Evolutionary conservation across 495 filamentous ascomycete species (phyloP).

Genomic region (Neurospora cerealis): DNA sequence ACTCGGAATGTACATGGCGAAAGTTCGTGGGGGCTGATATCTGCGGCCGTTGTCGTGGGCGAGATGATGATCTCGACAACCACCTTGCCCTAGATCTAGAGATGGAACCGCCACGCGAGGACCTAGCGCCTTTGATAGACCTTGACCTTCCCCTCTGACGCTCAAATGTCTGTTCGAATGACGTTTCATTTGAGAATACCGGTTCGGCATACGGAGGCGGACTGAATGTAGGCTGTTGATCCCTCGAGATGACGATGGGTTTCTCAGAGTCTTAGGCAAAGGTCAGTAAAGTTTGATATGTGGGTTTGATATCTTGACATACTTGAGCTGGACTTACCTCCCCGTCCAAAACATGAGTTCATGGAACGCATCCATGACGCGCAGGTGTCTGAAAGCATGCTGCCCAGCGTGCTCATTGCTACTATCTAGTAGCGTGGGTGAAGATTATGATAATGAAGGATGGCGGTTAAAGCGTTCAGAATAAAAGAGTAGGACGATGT

Average conservation of each 20-base stretch:
- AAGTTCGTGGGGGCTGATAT: slow-evolving; percentile 42
- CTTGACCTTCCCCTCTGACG: slow-evolving; percentile 25
- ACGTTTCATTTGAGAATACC: slow-evolving; percentile 16
- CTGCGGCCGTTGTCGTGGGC: slow-evolving; percentile 27
- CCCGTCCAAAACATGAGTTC: slow-evolving; percentile 30
- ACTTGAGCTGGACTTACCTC: slow-evolving; percentile 26
- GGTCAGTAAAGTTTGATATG: neutral
- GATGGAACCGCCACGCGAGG: slow-evolving; percentile 22
- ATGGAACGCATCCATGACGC: slow-evolving; percentile 32
- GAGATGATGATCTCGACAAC: slow-evolving; percentile 24
- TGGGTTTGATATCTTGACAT: slow-evolving; percentile 6
- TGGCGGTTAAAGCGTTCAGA: slow-evolving; percentile 11
- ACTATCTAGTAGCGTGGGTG: slow-evolving; percentile 2
- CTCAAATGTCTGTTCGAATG: slow-evolving; percentile 17
- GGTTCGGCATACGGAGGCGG: slow-evolving; percentile 25
- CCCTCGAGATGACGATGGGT: slow-evolving; percentile 23
- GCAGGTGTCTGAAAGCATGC: slow-evolving; percentile 29
- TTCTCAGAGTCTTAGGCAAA: slow-evolving; percentile 9
- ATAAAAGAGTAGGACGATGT: neutral
- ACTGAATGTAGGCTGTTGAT: slow-evolving; percentile 31
- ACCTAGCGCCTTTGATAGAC: slow-evolving; percentile 22
- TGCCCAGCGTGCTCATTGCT: slow-evolving; percentile 29
- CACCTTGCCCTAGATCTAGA: slow-evolving; percentile 24
- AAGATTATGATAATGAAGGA: slow-evolving; percentile 11
- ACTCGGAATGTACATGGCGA: slow-evolving; percentile 39